A percentile compares a stretch with the other conserved stretches of the same genome.
These are phyloP conservation scores for Penicillium pulvis DNA, from an alignment of 495 filamentous ascomycete species.

Conservation along the genomic window DNA sequence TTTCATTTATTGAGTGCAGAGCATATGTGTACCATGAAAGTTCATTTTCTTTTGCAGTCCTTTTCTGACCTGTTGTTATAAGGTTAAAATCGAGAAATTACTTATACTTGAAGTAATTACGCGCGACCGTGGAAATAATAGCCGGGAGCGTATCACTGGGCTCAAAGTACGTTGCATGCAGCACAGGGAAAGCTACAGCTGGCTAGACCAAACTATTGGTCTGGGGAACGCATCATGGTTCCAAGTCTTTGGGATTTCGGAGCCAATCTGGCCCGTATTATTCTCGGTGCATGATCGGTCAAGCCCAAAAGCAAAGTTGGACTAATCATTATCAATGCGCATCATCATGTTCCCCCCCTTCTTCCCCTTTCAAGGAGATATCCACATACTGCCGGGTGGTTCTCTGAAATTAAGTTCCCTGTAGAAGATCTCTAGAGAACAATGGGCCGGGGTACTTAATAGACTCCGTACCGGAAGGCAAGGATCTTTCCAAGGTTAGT, in stretches of 20 bases:
- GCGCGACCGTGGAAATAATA: background rate
- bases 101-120: background rate
- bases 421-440: background rate
- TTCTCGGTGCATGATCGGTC: background rate
- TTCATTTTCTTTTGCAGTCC: background rate
- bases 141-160: background rate
- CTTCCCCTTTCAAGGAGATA: background rate
- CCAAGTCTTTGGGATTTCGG: background rate
- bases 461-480: too few relatives aligned
- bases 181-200: too few relatives aligned
- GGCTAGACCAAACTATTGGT: background rate
- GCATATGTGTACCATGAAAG: too few relatives aligned
- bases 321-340: background rate
- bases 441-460: background rate
- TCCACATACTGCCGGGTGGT: background rate
- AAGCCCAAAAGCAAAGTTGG: background rate
- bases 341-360: background rate
- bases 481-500: too few relatives aligned
- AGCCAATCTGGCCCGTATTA: background rate
- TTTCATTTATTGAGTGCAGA: too few relatives aligned
- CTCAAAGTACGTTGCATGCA: background rate
- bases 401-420: too few relatives aligned
- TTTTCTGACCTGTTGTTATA: background rate
- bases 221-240: background rate
- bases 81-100: background rate